Base-by-base conservation (phyloP, 2,329 filamentous ascomycete species). In the Aspergillus unguis region DNA sequence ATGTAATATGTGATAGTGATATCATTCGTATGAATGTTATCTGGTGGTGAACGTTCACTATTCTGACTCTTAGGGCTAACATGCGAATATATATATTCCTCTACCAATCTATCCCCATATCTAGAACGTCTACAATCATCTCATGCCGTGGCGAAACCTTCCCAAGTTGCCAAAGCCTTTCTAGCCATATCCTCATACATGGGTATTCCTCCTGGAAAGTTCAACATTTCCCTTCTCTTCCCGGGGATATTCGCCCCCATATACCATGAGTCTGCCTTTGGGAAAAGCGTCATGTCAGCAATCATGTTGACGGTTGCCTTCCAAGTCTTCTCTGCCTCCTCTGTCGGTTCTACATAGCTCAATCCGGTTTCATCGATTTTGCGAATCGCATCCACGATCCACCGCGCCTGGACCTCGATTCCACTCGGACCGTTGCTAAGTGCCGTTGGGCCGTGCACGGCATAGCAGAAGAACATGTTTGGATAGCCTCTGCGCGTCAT, bases 381-480 rank as follows among this genome's bases (percentile, higher is more conserved):
- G 33, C 71, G 66, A 48, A 85, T 80, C 40, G 65, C 64, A 43
- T 80, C 75, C 11, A 42, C 25, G 26, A 42, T 42, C 38, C 38
- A 42, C 25, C 10, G 23, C n/a, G 4, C 38, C 11, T 42, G 38
- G 9, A 42, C 2, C 38, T 42, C 38, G 7, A 42, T 42, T 26
- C 25, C 27, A 28, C 77, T 73, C 0, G 82, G 82, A 0, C 80
- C 80, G 57, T 84, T 85, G 66, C 72, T 66, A 6, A 84, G 70
- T 0, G 80, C 73, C 0, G 81, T 83, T 0, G 82, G 82, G 0
- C 72, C 79, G 27, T 85, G 82, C 1, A 76, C 68, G 0, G 81
- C 80, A 59, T 83, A 84, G 46, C 79, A 59, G 53, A 75, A 75
- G 66, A 80, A 79, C 70, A 79, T 72, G 43, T 81, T 80, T 0